Evolutionary conservation across 2,329 filamentous ascomycete genomes (phyloP).

Genomic region (Cladosporium sp.): DNA sequence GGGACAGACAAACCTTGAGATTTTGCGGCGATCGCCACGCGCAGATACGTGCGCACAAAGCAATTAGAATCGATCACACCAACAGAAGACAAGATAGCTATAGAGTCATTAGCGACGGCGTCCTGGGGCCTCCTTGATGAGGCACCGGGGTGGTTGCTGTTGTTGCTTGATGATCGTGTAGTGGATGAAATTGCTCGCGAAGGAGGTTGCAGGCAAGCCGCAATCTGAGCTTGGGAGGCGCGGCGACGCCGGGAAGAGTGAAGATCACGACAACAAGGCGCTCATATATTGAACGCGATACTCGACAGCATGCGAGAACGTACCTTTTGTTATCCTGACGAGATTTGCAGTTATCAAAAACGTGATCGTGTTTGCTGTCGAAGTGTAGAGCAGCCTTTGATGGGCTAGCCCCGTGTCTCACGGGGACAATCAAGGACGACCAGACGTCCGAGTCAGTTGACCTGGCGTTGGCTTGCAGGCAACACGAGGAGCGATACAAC

Average conservation of each 20-base stretch:
- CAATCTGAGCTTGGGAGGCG: slow-evolving; percentile 10
- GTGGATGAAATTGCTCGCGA: slow-evolving; percentile 13
- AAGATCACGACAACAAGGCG: background rate
- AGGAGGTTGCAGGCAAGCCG: slow-evolving; percentile 10
- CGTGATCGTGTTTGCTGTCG: background rate
- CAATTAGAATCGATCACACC: slow-evolving; percentile 1
- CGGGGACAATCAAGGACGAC: slow-evolving; percentile 10
- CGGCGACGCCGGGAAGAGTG: slow-evolving; percentile 8
- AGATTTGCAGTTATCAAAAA: background rate
- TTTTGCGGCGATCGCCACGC: slow-evolving; percentile 12
- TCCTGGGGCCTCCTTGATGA: background rate
- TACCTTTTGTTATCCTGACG: background rate
- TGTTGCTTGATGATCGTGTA: slow-evolving; percentile 7
- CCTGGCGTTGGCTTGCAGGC: background rate
- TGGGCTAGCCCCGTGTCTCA: slow-evolving; percentile 12
- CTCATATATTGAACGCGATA: background rate
- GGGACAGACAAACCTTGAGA: slow-evolving; percentile 9
- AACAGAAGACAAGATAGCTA: background rate
- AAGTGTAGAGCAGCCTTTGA: slow-evolving; percentile 9
- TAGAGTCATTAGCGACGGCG: slow-evolving; percentile 4
- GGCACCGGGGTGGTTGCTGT: background rate
- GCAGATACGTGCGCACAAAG: slow-evolving; percentile 5
- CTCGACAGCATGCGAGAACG: background rate
- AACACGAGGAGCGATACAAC: background rate
- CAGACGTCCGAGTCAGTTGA: slow-evolving; percentile 5